These are phyloP conservation scores for Phtheirospermum japonicum DNA, from an alignment of 257 asterid species.

Conservation along the genomic window DNA sequence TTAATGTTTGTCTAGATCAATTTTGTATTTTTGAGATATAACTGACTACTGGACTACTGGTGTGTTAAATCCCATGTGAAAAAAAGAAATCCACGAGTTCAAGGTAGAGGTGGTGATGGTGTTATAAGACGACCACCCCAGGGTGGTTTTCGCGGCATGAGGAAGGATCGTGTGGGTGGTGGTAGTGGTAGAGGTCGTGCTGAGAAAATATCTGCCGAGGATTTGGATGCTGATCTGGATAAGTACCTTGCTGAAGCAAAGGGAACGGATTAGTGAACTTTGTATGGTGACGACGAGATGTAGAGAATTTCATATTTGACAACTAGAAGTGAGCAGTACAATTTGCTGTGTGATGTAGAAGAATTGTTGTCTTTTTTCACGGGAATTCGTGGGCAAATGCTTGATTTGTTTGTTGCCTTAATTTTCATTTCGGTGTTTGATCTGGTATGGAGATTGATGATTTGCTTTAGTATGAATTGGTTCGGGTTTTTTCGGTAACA, in stretches of 20 bases:
- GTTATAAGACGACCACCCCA: constrained; percentile 41
- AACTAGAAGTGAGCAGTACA: not conserved
- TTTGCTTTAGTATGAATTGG: not conserved
- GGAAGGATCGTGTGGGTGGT: constrained; percentile 46
- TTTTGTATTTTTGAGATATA: not conserved
- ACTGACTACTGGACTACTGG: no score
- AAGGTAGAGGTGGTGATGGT: constrained; percentile 50
- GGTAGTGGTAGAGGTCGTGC: constrained; percentile 51
- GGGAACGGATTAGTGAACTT: constrained; percentile 33
- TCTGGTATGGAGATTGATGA: not conserved
- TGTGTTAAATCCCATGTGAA: not conserved
- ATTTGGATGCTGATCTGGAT: constrained; percentile 69
- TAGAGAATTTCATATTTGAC: no score
- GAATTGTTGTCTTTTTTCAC: not conserved
- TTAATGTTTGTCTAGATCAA: no score
- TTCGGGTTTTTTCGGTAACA: not conserved
- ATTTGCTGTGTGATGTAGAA: not conserved
- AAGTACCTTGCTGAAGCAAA: constrained; percentile 59
- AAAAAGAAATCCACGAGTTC: constrained; percentile 31
- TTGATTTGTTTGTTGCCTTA: not conserved
- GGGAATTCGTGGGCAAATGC: not conserved
- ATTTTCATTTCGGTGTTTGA: not conserved
- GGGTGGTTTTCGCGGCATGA: constrained; percentile 44
- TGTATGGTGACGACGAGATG: not conserved
- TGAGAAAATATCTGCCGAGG: constrained; percentile 64